These are phyloP conservation scores for Aspergillus bertholletiae DNA, from an alignment of 495 filamentous ascomycete genomes.

Conservation along the genomic window DNA sequence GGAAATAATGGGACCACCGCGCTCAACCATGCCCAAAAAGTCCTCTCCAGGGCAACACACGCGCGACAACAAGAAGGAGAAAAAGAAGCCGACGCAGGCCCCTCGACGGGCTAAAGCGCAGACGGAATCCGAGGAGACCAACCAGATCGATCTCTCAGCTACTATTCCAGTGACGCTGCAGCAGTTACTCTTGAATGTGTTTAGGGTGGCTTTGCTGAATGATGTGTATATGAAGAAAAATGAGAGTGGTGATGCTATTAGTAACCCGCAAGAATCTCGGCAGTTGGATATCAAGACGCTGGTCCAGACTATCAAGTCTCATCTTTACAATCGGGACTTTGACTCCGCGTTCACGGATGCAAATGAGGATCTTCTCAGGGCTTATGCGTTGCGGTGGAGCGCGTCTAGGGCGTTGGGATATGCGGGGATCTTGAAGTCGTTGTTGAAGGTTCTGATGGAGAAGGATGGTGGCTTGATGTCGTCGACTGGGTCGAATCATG, in stretches of 20 bases:
- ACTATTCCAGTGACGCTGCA: constrained; percentile 53
- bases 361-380: constrained; percentile 58
- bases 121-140: constrained; percentile 9
- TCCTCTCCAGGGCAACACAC: background rate
- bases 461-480: background rate
- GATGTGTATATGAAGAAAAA: background rate
- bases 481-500: constrained; percentile 16
- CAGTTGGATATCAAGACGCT: constrained; percentile 44
- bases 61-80: constrained; percentile 11
- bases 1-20: constrained; percentile 10
- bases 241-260: background rate
- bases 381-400: constrained; percentile 87
- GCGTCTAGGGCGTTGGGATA: constrained; percentile 80
- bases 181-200: constrained; percentile 75
- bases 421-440: constrained; percentile 55
- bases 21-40: background rate
- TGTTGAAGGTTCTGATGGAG: constrained; percentile 14
- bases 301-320: constrained; percentile 77
- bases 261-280: constrained; percentile 2
- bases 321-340: constrained; percentile 84
- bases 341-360: constrained; percentile 66
- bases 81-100: constrained; percentile 8
- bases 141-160: constrained; percentile 22
- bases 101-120: constrained; percentile 12
- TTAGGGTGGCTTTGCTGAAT: constrained; percentile 57